Conservation (phyloP, 2,329 filamentous ascomycete genomes). For the Triangularia verruculosa region DNA sequence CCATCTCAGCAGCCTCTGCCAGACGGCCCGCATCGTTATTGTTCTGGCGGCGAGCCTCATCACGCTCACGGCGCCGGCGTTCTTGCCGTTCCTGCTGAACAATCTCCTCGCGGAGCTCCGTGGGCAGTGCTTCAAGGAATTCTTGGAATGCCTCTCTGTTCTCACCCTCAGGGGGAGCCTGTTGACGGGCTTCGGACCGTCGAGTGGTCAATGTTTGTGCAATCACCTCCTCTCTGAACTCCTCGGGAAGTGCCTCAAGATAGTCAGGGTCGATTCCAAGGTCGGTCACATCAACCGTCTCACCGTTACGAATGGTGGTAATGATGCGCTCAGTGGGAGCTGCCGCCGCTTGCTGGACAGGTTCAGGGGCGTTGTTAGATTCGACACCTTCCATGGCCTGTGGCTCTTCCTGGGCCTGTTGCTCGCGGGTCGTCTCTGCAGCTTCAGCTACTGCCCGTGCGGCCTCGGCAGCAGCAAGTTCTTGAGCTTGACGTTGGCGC, state of each 20-base stretch:
- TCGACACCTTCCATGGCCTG: conserved; percentile 65
- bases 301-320: conserved; percentile 74
- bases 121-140: conserved; percentile 87
- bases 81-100: conserved; percentile 87
- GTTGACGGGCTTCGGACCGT: conserved; percentile 70
- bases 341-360: conserved; percentile 32
- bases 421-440: conserved; percentile 44
- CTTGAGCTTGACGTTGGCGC: conserved; percentile 66
- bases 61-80: conserved; percentile 80
- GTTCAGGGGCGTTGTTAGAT: conserved; percentile 36
- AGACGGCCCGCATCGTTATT: conserved; percentile 56
- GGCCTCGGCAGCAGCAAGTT: conserved; percentile 64
- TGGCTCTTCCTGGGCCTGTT: conserved; percentile 40
- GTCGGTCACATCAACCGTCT: conserved; percentile 87
- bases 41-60: conserved; percentile 63
- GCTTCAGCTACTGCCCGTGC: conserved; percentile 50
- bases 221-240: conserved; percentile 93
- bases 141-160: conserved; percentile 85
- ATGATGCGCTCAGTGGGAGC: conserved; percentile 61
- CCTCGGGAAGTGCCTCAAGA: conserved; percentile 93
- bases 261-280: conserved; percentile 94
- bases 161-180: conserved; percentile 66
- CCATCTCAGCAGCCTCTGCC: conserved; percentile 66
- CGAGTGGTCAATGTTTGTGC: conserved; percentile 83
- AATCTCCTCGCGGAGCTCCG: conserved; percentile 86